Conservation (phyloP, 805 yeast species). For the Isabelozyma rhagii region DNA sequence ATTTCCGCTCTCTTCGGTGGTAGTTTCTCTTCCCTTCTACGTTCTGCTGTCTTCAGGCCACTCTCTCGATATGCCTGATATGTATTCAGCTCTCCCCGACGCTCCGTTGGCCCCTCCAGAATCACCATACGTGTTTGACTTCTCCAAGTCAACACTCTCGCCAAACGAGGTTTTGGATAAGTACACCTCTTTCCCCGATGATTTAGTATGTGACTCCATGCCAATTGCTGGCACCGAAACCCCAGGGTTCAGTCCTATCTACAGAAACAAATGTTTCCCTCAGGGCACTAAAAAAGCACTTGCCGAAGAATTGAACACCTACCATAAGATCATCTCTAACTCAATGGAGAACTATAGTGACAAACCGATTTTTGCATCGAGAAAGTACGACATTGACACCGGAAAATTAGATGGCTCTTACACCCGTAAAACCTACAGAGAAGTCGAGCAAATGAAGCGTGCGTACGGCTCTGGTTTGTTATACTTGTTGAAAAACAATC, state of each 20-base stretch:
- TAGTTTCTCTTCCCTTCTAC: no score
- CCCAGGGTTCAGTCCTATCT: conserved; percentile 26
- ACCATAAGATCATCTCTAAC: conserved; percentile 28
- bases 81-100: background rate
- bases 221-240: conserved; percentile 12
- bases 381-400: conserved; percentile 32
- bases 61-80: background rate
- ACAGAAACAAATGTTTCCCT: conserved; percentile 24
- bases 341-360: conserved; percentile 21
- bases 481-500: conserved; percentile 30
- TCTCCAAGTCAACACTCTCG: background rate
- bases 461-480: conserved; percentile 53
- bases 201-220: conserved; percentile 1
- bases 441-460: conserved; percentile 41
- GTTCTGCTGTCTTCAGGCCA: no score
- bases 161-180: conserved; percentile 2
- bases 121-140: conserved; percentile 5
- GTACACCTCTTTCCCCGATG: conserved; percentile 4
- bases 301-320: conserved; percentile 36
- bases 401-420: conserved; percentile 31
- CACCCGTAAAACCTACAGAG: conserved; percentile 40
- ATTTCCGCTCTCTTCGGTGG: no score
- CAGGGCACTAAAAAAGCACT: conserved; percentile 18
- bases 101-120: conserved; percentile 1
- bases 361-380: conserved; percentile 33